phyloP scores from a whole-genome alignment of 495 filamentous ascomycete genomes.

The Astrothelium macrocarpum region DNA sequence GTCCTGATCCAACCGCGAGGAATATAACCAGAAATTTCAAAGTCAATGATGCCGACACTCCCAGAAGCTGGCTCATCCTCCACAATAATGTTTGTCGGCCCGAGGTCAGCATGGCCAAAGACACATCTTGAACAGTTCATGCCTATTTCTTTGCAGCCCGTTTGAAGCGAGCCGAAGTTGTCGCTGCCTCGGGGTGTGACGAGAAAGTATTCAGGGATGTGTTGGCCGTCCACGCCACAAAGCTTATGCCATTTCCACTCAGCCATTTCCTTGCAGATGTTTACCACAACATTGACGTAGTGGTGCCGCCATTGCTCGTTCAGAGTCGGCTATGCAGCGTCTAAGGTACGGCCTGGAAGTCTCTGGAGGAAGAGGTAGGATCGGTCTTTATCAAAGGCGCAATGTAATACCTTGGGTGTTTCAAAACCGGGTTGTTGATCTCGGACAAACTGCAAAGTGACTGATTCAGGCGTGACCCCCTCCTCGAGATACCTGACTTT shows the following conservation, averaged over 20 bases:
- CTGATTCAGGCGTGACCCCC: neutral
- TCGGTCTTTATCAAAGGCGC: neutral
- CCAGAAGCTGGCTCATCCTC: too few relatives aligned
- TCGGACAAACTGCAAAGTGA: neutral
- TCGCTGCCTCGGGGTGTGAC: neutral
- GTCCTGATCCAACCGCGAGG: too few relatives aligned
- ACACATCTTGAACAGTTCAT: slow-evolving; percentile 4
- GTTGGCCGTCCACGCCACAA: neutral
- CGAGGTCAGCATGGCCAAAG: slow-evolving; percentile 1
- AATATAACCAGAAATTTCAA: too few relatives aligned
- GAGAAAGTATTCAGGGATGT: neutral
- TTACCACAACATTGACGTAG: neutral
- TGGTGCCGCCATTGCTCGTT: neutral
- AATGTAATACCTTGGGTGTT: neutral
- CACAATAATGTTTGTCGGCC: too few relatives aligned
- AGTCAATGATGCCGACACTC: too few relatives aligned
- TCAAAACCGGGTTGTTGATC: neutral
- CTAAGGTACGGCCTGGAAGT: neutral
- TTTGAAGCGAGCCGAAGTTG: neutral
- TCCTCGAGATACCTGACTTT: slow-evolving; percentile 12
- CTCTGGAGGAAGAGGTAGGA: neutral
- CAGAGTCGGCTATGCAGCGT: neutral
- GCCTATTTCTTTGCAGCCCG: neutral
- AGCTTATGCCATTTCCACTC: neutral
- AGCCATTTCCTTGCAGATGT: neutral